Percentiles rank a stretch among this genome's conserved stretches.
These are phyloP conservation scores for Wickerhamia fluorescens DNA, from an alignment of 805 yeast genomes.

Conservation along the genomic window DNA sequence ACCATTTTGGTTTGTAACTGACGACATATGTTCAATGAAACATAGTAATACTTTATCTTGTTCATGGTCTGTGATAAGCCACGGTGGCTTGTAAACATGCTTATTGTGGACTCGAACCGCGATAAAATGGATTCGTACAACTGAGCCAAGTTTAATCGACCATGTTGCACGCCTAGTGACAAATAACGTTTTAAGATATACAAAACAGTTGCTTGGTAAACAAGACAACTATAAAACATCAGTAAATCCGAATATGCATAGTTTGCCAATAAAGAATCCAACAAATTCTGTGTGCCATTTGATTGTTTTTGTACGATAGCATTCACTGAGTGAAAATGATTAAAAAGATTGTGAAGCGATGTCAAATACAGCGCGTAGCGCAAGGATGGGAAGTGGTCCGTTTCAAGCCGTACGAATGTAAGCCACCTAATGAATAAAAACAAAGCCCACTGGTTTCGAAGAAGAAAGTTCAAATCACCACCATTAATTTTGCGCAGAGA, in stretches of 20 bases:
- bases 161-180: too few relatives aligned
- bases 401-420: constrained; percentile 19
- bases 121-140: not conserved
- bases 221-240: constrained; percentile 11
- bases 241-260: constrained; percentile 9
- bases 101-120: not conserved
- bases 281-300: constrained; percentile 4
- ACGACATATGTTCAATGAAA: not conserved
- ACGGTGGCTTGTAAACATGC: not conserved
- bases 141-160: too few relatives aligned
- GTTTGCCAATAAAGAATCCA: constrained; percentile 5
- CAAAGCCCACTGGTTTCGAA: constrained; percentile 11
- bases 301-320: constrained; percentile 4
- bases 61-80: not conserved
- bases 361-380: constrained; percentile 21
- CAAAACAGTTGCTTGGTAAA: constrained; percentile 15
- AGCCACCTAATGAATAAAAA: constrained; percentile 18
- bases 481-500: not conserved
- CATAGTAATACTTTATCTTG: not conserved
- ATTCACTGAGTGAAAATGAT: constrained; percentile 16
- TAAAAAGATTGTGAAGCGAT: constrained; percentile 16
- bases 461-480: constrained; percentile 4
- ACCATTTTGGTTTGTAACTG: not conserved
- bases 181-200: constrained; percentile 6
- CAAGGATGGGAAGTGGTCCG: constrained; percentile 22